A percentile compares a stretch with the other conserved stretches of the same genome.
phyloP scores from a whole-genome alignment of 73 alveolate species.

The Halteria grandinella region DNA sequence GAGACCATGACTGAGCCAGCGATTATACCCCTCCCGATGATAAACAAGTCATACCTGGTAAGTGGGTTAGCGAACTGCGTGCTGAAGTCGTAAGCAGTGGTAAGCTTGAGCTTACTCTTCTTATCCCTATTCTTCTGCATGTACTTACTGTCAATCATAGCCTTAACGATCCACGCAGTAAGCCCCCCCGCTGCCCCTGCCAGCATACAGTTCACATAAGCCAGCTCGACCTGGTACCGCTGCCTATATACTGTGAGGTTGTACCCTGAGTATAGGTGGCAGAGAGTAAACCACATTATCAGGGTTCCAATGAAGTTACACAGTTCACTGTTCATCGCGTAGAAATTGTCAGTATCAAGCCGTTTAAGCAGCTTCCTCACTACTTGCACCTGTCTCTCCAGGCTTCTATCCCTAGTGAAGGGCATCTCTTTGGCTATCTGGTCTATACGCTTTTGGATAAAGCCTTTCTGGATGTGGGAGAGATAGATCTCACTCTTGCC shows the following conservation, averaged over 20 bases:
- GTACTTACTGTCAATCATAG: not conserved
- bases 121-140: not conserved
- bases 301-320: slow-evolving; percentile 10
- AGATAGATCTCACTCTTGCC: slow-evolving; percentile 6
- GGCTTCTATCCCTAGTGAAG: slow-evolving; percentile 5
- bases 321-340: slow-evolving; percentile 23
- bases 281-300: slow-evolving; percentile 36
- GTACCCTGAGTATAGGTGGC: slow-evolving; percentile 14
- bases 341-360: slow-evolving; percentile 21
- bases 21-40: slow-evolving; percentile 44
- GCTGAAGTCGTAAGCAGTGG: slow-evolving; percentile 1
- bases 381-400: not conserved
- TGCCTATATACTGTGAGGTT: slow-evolving; percentile 9
- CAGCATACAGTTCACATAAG: slow-evolving; percentile 21
- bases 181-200: slow-evolving; percentile 43
- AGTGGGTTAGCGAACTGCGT: slow-evolving; percentile 36
- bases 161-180: slow-evolving; percentile 1
- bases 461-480: not conserved
- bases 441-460: not conserved
- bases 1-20: slow-evolving; percentile 54
- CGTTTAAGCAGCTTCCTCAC: slow-evolving; percentile 15
- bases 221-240: slow-evolving; percentile 40
- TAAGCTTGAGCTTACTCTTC: not conserved
- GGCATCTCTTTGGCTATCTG: not conserved
- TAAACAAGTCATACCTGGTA: slow-evolving; percentile 15